Conservation (phyloP, 805 yeast species). For the Kazachstania kunashirensis region DNA sequence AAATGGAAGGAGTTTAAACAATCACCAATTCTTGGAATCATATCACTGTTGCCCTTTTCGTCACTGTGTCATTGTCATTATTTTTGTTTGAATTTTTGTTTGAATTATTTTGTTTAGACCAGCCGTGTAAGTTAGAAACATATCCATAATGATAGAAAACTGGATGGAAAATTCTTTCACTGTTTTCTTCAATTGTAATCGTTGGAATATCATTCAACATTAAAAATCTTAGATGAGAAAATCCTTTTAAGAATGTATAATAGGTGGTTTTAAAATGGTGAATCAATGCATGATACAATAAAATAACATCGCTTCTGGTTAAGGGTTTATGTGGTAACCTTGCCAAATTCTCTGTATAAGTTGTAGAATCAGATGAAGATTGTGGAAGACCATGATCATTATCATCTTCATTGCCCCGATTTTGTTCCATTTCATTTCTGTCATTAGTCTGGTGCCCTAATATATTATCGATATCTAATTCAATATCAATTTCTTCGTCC, state of each 20-base stretch:
- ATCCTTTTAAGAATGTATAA: constrained; percentile 28
- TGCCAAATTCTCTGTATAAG: constrained; percentile 6
- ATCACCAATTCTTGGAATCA: no score
- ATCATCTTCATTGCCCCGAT: not conserved
- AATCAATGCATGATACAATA: constrained; percentile 30
- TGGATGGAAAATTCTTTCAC: constrained; percentile 28
- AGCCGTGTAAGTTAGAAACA: constrained; percentile 26
- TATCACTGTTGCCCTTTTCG: constrained; percentile 17
- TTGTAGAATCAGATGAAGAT: not conserved
- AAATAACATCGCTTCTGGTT: constrained; percentile 27
- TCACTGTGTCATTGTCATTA: constrained; percentile 10
- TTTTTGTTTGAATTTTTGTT: constrained; percentile 8
- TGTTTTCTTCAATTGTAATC: constrained; percentile 22
- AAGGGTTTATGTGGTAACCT: constrained; percentile 26
- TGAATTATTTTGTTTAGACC: constrained; percentile 14
- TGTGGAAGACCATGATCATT: not conserved
- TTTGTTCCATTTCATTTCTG: not conserved
- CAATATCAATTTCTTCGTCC: constrained; percentile 4
- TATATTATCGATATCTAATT: constrained; percentile 1
- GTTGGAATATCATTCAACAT: constrained; percentile 34
- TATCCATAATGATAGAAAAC: constrained; percentile 30
- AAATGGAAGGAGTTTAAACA: no score
- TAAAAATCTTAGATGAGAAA: constrained; percentile 30
- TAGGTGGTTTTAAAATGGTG: constrained; percentile 32
- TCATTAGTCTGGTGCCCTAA: not conserved